A percentile compares a stretch with the other conserved stretches of the same genome.
phyloP scores from a whole-genome alignment of 2,329 filamentous ascomycete species.

The Thyridium curvatum region DNA sequence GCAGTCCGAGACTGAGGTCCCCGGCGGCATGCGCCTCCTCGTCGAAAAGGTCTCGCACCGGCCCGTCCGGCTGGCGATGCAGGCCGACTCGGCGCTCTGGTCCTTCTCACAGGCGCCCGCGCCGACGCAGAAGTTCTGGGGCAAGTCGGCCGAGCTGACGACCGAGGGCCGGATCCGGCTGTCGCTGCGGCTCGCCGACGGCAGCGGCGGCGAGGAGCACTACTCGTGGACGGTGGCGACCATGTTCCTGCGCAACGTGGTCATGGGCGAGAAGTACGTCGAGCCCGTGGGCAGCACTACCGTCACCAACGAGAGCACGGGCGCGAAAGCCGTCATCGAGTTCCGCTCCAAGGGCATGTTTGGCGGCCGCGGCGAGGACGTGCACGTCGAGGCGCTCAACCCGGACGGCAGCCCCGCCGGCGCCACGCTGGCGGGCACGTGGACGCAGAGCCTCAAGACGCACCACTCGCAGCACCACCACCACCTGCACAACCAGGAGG shows the following conservation, averaged over 20 bases:
- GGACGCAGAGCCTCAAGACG: slow-evolving; percentile 65
- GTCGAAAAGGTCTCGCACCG: slow-evolving; percentile 93
- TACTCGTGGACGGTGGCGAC: slow-evolving; percentile 89
- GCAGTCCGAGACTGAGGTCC: slow-evolving; percentile 67
- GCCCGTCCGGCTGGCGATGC: slow-evolving; percentile 86
- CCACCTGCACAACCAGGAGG: slow-evolving; percentile 35
- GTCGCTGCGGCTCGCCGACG: slow-evolving; percentile 57
- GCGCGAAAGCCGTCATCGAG: slow-evolving; percentile 76
- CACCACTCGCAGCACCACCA: slow-evolving; percentile 19
- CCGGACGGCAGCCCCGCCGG: slow-evolving; percentile 59
- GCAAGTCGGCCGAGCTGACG: slow-evolving; percentile 89
- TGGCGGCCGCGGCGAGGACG: slow-evolving; percentile 86
- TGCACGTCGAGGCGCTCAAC: slow-evolving; percentile 68
- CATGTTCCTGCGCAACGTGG: slow-evolving; percentile 89
- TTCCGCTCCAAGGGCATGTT: slow-evolving; percentile 98
- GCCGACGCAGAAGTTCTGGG: slow-evolving; percentile 97
- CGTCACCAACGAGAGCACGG: slow-evolving; percentile 75
- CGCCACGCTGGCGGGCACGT: slow-evolving; percentile 70
- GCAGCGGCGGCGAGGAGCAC: slow-evolving; percentile 59
- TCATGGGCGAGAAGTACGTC: slow-evolving; percentile 96
- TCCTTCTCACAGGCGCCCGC: slow-evolving; percentile 80
- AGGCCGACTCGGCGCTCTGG: slow-evolving; percentile 83
- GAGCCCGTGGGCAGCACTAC: slow-evolving; percentile 91
- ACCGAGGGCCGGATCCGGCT: slow-evolving; percentile 84
- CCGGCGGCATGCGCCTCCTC: slow-evolving; percentile 78